Evolutionary conservation across 805 yeast species (phyloP).

Genomic region (Diddensiella santjacobensis): DNA sequence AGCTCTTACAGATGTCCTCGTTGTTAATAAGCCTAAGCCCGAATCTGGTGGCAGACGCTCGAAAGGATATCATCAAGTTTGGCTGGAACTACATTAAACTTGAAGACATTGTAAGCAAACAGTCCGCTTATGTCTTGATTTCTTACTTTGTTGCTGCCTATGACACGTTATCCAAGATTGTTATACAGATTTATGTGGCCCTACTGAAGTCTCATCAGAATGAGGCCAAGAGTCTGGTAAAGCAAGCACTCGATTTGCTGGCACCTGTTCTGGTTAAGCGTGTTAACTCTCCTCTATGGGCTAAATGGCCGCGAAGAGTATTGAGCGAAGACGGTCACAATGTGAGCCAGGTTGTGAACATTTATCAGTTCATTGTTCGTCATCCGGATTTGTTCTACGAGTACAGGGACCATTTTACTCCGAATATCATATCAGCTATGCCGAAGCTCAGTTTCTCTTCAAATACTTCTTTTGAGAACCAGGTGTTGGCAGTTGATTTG

Average conservation of each 20-base stretch:
- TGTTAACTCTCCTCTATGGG: conserved; percentile 64
- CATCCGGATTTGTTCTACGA: conserved; percentile 81
- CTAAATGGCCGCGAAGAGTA: conserved; percentile 92
- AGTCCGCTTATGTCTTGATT: conserved; percentile 87
- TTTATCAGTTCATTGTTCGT: conserved; percentile 82
- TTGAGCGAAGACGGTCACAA: conserved; percentile 85
- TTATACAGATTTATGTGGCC: conserved; percentile 90
- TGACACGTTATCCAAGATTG: conserved; percentile 84
- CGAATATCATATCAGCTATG: conserved; percentile 87
- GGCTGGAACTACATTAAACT: conserved; percentile 90
- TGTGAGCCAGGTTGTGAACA: conserved; percentile 78
- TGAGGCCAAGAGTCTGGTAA: conserved; percentile 78
- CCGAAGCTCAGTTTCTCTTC: conserved; percentile 79
- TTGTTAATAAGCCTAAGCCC: conserved; percentile 69
- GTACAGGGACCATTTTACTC: conserved; percentile 84
- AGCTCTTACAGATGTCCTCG: conserved; percentile 77
- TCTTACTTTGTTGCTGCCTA: conserved; percentile 80
- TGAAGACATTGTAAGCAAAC: conserved; percentile 85
- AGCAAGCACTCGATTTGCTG: conserved; percentile 79
- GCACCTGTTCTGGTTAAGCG: conserved; percentile 83
- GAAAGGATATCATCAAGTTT: conserved; percentile 86
- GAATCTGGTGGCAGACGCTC: conserved; percentile 49
- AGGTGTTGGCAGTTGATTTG: conserved; percentile 79
- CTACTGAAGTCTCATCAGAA: conserved; percentile 76
- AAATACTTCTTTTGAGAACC: conserved; percentile 76